phyloP scores from a whole-genome alignment of 352 stramenopile species.

The Phytophthora cryptogea region DNA sequence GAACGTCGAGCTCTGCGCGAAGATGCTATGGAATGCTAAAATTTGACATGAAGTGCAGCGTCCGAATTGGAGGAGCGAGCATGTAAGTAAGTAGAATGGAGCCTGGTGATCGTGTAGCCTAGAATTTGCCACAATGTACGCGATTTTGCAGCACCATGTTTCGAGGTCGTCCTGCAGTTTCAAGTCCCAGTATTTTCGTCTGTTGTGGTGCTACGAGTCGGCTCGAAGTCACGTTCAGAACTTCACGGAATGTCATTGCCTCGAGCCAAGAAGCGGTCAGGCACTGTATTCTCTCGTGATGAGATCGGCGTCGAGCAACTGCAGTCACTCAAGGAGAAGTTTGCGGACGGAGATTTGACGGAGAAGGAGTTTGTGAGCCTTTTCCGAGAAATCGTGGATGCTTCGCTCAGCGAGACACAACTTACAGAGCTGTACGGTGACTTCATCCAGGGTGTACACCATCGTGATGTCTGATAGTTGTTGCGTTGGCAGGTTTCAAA shows the following conservation, averaged over 20 bases:
- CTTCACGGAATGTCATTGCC: constrained; percentile 24
- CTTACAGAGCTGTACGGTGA: constrained; percentile 75
- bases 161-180: constrained; percentile 18
- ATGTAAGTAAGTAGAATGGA: constrained; percentile 2
- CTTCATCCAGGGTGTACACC: not conserved
- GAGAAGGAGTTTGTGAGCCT: constrained; percentile 87
- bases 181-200: constrained; percentile 18
- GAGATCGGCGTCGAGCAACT: constrained; percentile 84
- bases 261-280: constrained; percentile 46
- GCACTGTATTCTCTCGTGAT: constrained; percentile 76
- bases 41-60: not conserved
- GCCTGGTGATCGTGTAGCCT: not conserved
- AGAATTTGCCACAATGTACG: constrained; percentile 5
- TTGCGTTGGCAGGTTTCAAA: constrained; percentile 62
- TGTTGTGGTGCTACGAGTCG: no score
- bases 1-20: constrained; percentile 29
- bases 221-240: not conserved
- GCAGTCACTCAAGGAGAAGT: constrained; percentile 85
- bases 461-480: not conserved
- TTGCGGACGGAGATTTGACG: constrained; percentile 80
- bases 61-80: not conserved
- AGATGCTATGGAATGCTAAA: constrained; percentile 21
- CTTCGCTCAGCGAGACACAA: constrained; percentile 76
- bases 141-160: not conserved
- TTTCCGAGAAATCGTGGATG: constrained; percentile 82